Base-by-base conservation (phyloP, 805 yeast species). In the Wickerhamiella vanderwaltii region DNA sequence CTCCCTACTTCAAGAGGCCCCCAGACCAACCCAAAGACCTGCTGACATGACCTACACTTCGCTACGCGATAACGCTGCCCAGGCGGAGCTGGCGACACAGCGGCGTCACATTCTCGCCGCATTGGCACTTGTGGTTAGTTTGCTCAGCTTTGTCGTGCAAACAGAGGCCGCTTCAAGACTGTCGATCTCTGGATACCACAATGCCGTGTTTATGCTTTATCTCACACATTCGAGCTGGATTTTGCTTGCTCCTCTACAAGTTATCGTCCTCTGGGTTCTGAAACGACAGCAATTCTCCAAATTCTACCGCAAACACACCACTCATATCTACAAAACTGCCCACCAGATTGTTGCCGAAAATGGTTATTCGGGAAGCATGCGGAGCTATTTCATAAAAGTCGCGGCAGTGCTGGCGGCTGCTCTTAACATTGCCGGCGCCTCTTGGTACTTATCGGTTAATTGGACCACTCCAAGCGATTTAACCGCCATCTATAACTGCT, bases 401-500 rank as follows among this genome's bases (percentile, higher is more conserved):
- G 57, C 73, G 4, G 58, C 66, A 3, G 38, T 69, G 2, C 62
- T 80, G 23, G 68, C 80, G 3, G 23, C 71, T 6, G 70, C 84
- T 5, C 64, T 84, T 46, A 81, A 81, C 15, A 46, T 74, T 1
- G 94, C 94, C 0, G 94, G 93, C 1, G 65, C 72, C 15, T 73
- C 94, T 1, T 84, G 95, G 95, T 85, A 83, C 56, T 70, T 81
- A 13, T 80, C 94, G 9, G 82, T 85, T 75, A 68, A 76, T 23
- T 61, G 81, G 54, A 77, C 94, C 0, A 79, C 86, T 22, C 84
- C 93, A 0, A 69, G 84, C 3, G 94, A 85, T 53, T 79, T 85
- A 28, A 85, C 94, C 2, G 95, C 95, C 3, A 84, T 84, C 46
- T 85, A 84, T 62, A 84, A 85, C 62, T 83, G 91, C 56, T 78